These are phyloP conservation scores for Trapa bicornis DNA, from an alignment of 345 rosid species.

Conservation along the genomic window DNA sequence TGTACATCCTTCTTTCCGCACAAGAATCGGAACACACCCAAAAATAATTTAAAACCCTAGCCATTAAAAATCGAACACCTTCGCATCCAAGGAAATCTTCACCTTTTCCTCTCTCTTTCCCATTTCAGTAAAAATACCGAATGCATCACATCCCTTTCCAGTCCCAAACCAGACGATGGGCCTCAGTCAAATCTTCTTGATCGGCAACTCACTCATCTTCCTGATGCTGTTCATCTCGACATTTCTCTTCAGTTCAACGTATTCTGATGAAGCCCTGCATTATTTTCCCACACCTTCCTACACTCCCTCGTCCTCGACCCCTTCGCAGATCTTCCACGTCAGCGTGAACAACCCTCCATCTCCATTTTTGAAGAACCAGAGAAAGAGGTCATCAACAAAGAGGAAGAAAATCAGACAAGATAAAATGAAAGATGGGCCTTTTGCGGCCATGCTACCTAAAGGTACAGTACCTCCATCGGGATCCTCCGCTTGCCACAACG, in stretches of 20 bases:
- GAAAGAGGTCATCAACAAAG: conserved; percentile 7
- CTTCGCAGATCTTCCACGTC: conserved; percentile 9
- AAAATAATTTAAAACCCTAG: not conserved
- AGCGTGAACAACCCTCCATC: conserved; percentile 23
- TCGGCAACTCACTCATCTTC: conserved; percentile 4
- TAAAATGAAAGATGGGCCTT: conserved; percentile 12
- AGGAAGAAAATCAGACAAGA: conserved; percentile 7
- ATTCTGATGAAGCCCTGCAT: not conserved
- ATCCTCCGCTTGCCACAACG: conserved; percentile 50
- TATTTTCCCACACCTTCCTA: not conserved
- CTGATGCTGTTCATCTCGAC: conserved; percentile 9
- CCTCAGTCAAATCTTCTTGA: not conserved
- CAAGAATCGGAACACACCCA: not conserved
- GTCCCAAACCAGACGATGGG: not conserved
- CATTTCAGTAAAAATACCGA: not conserved
- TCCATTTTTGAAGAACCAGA: conserved; percentile 10
- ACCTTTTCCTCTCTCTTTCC: too few relatives aligned
- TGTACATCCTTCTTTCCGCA: not conserved
- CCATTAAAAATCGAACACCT: not conserved
- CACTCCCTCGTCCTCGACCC: not conserved
- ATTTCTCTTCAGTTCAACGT: conserved; percentile 9
- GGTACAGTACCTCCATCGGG: conserved; percentile 57
- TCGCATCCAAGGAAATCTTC: not conserved
- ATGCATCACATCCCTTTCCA: not conserved
- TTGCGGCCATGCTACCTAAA: conserved; percentile 52